phyloP scores from a whole-genome alignment of 768 basidiomycete genomes.

The Boletus reticuloceps region DNA sequence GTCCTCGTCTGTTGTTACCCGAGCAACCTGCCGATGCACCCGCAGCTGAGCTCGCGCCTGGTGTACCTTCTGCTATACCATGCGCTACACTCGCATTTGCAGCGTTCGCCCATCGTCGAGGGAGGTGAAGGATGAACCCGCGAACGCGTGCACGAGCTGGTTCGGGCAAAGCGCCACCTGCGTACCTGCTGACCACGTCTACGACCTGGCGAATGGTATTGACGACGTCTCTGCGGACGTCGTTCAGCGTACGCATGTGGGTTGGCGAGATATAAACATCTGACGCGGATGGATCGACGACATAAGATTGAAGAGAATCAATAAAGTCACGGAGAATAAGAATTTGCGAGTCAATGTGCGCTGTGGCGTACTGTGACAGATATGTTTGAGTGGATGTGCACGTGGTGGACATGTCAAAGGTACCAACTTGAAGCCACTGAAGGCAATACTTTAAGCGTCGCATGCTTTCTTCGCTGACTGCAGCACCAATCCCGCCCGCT shows the following conservation, averaged over 20 bases:
- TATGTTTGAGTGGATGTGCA: neutral
- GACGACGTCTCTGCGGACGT: constrained; percentile 81
- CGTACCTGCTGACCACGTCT: constrained; percentile 81
- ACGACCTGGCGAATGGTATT: constrained; percentile 88
- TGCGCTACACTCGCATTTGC: constrained; percentile 24
- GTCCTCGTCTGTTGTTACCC: constrained; percentile 16
- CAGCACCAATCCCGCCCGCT: constrained; percentile 84
- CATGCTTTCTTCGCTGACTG: constrained; percentile 91
- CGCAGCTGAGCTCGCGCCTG: constrained; percentile 37
- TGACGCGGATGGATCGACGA: constrained; percentile 22
- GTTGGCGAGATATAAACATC: constrained; percentile 40
- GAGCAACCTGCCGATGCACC: constrained; percentile 28
- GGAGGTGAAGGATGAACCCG: constrained; percentile 75
- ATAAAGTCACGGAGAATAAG: constrained; percentile 82
- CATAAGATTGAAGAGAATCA: constrained; percentile 52
- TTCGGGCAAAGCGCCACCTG: constrained; percentile 83
- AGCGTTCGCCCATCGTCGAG: constrained; percentile 70
- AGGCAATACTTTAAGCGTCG: constrained; percentile 80
- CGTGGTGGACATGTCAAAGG: neutral
- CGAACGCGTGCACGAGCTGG: constrained; percentile 74
- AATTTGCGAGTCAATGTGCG: constrained; percentile 86
- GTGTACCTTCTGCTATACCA: constrained; percentile 25
- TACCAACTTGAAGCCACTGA: constrained; percentile 79
- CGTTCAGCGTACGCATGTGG: constrained; percentile 65
- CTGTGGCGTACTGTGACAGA: constrained; percentile 69